These are phyloP conservation scores for Lathyrus tuberosus DNA, from an alignment of 306 rosid species.

Conservation along the genomic window DNA sequence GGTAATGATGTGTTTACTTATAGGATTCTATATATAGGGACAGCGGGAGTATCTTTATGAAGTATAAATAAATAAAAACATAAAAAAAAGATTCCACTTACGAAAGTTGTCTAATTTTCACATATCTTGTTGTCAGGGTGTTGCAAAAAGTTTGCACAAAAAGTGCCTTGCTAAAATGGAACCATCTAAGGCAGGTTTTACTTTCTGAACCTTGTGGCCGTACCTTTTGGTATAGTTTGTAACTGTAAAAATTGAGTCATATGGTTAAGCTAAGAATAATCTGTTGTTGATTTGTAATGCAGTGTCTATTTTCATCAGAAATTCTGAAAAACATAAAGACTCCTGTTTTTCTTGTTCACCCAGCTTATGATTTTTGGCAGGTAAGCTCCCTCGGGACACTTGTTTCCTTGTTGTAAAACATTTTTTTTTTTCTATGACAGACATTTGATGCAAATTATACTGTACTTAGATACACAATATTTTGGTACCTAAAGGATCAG, in stretches of 20 bases:
- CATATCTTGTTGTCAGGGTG: slow-evolving; percentile 56
- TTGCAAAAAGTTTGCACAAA: slow-evolving; percentile 70
- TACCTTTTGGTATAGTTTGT: slow-evolving; percentile 20
- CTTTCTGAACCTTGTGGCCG: slow-evolving; percentile 29
- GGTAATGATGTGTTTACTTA: slow-evolving; percentile 56
- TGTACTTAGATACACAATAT: slow-evolving; percentile 77
- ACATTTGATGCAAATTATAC: slow-evolving; percentile 40
- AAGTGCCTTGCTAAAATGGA: slow-evolving; percentile 68
- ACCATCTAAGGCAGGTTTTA: slow-evolving; percentile 66
- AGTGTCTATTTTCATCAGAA: slow-evolving; percentile 89
- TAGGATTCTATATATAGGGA: too few relatives aligned
- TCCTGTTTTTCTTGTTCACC: slow-evolving; percentile 87
- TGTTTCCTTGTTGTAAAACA: slow-evolving; percentile 33
- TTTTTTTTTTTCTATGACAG: slow-evolving; percentile 28
- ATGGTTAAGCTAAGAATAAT: slow-evolving; percentile 33
- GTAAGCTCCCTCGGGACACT: slow-evolving; percentile 47
- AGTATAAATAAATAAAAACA: slow-evolving; percentile 8
- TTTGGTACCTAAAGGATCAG: slow-evolving; percentile 75
- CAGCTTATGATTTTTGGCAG: slow-evolving; percentile 98
- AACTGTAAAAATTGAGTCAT: slow-evolving; percentile 24
- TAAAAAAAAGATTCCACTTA: not conserved
- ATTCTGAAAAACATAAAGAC: slow-evolving; percentile 61
- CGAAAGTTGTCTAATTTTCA: slow-evolving; percentile 12
- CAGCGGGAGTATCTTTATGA: not conserved
- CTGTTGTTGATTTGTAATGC: slow-evolving; percentile 42